Conservation (phyloP, 2,329 filamentous ascomycete species). For the Proliferodiscus dingleyae region DNA sequence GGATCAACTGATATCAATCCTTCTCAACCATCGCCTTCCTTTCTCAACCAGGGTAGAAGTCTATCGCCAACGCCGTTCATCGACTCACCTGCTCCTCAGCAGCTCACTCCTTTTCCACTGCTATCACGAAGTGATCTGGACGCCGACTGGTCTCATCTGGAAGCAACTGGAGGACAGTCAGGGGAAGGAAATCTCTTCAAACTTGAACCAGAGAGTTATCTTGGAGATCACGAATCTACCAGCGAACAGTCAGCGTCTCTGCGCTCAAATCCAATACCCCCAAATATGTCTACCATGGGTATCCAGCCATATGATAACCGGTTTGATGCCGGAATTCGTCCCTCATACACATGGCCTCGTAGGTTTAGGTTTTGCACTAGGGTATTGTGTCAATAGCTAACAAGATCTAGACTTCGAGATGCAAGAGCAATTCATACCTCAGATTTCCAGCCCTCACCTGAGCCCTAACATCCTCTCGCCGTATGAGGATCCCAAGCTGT, state of each 20-base stretch:
- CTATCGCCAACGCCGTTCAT: conserved; percentile 20
- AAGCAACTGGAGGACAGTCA: conserved; percentile 23
- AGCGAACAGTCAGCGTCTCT: conserved; percentile 15
- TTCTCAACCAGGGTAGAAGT: conserved; percentile 18
- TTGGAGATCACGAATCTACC: conserved; percentile 10
- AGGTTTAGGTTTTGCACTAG: conserved; percentile 13
- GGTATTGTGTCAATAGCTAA: conserved; percentile 13
- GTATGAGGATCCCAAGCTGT: conserved; percentile 29
- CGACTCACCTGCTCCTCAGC: conserved; percentile 23
- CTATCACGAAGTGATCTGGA: conserved; percentile 27
- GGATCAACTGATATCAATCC: conserved; percentile 14
- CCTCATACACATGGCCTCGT: conserved; percentile 32
- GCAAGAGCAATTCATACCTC: conserved; percentile 27
- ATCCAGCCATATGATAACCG: conserved; percentile 30
- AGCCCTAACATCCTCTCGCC: conserved; percentile 24
- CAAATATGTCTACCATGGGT: conserved; percentile 29
- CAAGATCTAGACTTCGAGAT: conserved; percentile 26
- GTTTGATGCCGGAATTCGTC: conserved; percentile 27
- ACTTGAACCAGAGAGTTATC: conserved; percentile 25
- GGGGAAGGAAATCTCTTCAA: conserved; percentile 20
- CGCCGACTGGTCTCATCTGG: conserved; percentile 27
- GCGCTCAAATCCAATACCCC: conserved; percentile 24
- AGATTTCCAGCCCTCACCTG: conserved; percentile 23
- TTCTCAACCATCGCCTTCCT: conserved; percentile 19
- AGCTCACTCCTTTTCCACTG: conserved; percentile 26